Evolutionary conservation across 805 yeast genomes (phyloP), one percentile per base, ranked within the genome.

Genomic region (Candida chauliodis): DNA sequence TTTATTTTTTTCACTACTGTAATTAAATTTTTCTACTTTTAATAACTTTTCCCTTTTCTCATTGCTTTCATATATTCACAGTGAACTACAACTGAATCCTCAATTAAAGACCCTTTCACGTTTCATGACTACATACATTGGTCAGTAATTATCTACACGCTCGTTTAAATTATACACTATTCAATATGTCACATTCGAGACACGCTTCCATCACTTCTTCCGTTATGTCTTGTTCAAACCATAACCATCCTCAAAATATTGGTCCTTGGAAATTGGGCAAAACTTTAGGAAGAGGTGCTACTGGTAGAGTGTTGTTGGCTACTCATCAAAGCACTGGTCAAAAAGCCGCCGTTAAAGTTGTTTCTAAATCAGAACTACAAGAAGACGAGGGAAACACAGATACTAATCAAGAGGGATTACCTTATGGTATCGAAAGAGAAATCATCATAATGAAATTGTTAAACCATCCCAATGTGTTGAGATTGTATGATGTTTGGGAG

Each of bases 401-500:
- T 14, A 13, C 19, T 13, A 31, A 42, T 8, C 66, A 71, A 11
- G 47, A 47, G 19, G 87, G 88, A 1, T 72, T 85, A 41, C 95
- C 96, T 2, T 89, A 91, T 58, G 99, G 99, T 27, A 91, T 93
- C 31, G 99, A 93, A 63, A 76, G 98, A 48, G 99, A 93, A 58
- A 95, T 93, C 46, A 90, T 93, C 51, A 93, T 93, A 50, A 93
- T 91, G 99, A 93, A 93, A 63, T 72, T 93, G 29, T 78, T 93
- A 32, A 86, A 93, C 43, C 98, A 93, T 60, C 88, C 95, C 9
- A 91, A 93, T 54, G 93, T 93, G 17, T 80, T 93, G 76, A 84
- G 93, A 18, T 69, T 93, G 27, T 93, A 89, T 57, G 99, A 93
- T 56, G 99, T 93, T 17, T 93, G 98, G 98, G 99, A 93, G 61